Base-by-base conservation (phyloP, 1,284 basidiomycete genomes). In the Cutaneotrichosporon arboriforme region DNA sequence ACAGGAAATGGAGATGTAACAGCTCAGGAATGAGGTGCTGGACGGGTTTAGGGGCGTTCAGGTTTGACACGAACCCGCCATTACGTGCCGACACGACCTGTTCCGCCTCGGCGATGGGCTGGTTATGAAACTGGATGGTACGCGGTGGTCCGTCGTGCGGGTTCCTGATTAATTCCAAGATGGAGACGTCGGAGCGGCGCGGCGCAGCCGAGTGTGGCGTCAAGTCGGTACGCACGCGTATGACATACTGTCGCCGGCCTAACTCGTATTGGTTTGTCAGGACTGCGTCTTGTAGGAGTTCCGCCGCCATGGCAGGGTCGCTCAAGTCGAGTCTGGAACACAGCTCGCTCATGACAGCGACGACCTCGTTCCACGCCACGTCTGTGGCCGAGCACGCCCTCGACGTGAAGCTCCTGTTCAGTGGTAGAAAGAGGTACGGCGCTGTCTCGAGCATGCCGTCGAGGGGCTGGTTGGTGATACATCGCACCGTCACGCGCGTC, bases 341-440 rank as follows among this genome's bases (percentile, higher is more conserved):
- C 34, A 59, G 13, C 3, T 54, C 54, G 2, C 54, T 56, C 4
- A 58, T 57, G 12, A 55, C 42, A 4, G 38, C 37, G 1, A 39
- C 26, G 7, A 73, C 53, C 21, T 71, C 65, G 12, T 61, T 54
- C 71, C 71, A 73, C 10, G 59, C 62, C n/a, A 73, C 58, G 44
- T 65, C 61, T 20, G 1, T 31, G 37, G 12, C 21, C 4, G 20
- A 38, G 38, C 20, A 42, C 15, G 14, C 14, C 38, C 17, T 36
- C 34, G 1, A 35, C 33, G 1, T 37, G 31, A 38, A 55, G 62
- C 9, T 44, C 36, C 9, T 22, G 3, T 12, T 43, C 37, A 69
- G 51, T 22, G 70, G 70, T 1, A 67, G 54, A 1, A 73, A 12
- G 10, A 69, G 50, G 61, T 63, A 67, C 14, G 58, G 52, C 7